A percentile compares a stretch with the other conserved stretches of the same genome.
These are phyloP conservation scores for Oryza meridionalis DNA, from an alignment of 176 grass and related monocot genomes.

Conservation along the genomic window DNA sequence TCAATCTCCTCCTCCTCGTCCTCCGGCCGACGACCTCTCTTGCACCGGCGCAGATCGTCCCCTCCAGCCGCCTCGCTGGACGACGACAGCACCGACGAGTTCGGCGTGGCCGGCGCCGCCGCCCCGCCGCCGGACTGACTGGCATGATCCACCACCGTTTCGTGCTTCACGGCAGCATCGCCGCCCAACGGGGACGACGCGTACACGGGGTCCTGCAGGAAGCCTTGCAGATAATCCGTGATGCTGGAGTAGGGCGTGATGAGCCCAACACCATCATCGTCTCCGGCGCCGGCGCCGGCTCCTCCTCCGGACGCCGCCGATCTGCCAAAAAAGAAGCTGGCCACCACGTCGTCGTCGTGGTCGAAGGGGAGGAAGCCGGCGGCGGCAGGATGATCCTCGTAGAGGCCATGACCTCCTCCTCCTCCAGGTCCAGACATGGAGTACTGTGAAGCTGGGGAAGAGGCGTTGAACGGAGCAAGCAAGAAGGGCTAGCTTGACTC, in stretches of 20 bases:
- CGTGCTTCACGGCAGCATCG: constrained; percentile 22
- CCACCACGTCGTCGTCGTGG: background rate
- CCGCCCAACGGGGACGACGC: background rate
- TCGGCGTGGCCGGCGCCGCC: constrained; percentile 22
- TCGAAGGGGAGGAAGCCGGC: constrained; percentile 6
- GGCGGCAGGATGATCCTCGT: background rate
- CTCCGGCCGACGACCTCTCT: constrained; percentile 24
- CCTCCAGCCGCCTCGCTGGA: constrained; percentile 34
- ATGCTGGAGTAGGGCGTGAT: constrained; percentile 37
- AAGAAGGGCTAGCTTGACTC: background rate
- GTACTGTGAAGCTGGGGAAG: background rate
- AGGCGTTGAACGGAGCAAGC: constrained; percentile 9
- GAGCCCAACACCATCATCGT: background rate
- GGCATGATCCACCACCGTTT: background rate
- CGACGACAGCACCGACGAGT: constrained; percentile 47
- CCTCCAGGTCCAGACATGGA: constrained; percentile 29
- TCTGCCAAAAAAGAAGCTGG: constrained; percentile 17
- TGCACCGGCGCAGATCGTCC: background rate
- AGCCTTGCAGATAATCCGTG: constrained; percentile 35
- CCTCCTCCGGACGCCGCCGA: background rate
- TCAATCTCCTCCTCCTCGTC: constrained; percentile 24
- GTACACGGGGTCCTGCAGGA: constrained; percentile 34
- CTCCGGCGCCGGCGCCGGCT: background rate
- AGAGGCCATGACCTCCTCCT: background rate
- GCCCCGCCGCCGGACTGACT: background rate